Base-by-base conservation (phyloP, 1,139 yeast species). In the Meyerozyma smithsonii region DNA sequence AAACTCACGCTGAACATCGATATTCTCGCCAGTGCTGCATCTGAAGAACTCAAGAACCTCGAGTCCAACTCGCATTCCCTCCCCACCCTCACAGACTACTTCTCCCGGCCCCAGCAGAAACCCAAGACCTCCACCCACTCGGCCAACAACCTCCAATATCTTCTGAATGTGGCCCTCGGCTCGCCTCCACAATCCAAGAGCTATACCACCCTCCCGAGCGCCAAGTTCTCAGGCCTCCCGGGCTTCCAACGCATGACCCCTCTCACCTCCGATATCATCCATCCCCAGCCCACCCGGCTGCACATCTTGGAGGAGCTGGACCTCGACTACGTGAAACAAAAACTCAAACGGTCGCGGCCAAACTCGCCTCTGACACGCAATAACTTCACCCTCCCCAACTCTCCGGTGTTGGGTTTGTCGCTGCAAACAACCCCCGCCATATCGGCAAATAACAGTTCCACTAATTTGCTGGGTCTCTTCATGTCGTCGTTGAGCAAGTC, bases 1-100 rank as follows among this genome's bases (percentile, higher is more conserved):
- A 30, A 30, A 30, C 15, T 18, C 17, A 69, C 74, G 39, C 72
- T 78, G 60, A 88, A 84, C 54, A 85, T 86, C 58, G 85, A 85
- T 56, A 72, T 84, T 3, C 64, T 86, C 44, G 95, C 94, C 4
- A 77, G 84, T 19, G 94, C 95, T 3, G 95, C 95, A 1, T 76
- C 89, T 5, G 85, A 84, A 54, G 92, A 85, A 56, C 69, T 86
- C 41, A 84, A 66, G 39, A 64, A 71, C 43, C 52, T 81, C 42
- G 80, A 76, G 16, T 40, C 54, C 26, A 61, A 58, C 39, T 75
- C 81, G 8, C 77, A 74, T 54, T 80, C 86, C 1, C 67, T 83
- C 32, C 89, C 89, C 2, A 74, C 86, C 4, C 63, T 82, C 39
- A 69, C 84, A 0, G 80, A 81, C 35, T 81, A 77, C 60, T 81